Conservation (phyloP, 208 protist genomes). For the Blastocrithidia nonstop region DNA sequence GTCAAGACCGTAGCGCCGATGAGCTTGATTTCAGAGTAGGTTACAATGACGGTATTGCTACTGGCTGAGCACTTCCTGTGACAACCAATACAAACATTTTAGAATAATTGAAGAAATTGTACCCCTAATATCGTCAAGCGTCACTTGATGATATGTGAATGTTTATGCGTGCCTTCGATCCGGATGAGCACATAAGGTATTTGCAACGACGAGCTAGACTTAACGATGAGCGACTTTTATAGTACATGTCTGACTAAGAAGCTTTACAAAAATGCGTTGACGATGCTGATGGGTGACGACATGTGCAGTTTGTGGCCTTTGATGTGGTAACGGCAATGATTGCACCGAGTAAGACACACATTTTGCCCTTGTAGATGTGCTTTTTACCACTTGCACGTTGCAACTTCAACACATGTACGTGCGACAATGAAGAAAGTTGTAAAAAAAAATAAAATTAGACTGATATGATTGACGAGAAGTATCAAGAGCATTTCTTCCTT, state of each 20-base stretch:
- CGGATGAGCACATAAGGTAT: neutral
- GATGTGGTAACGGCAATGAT: neutral
- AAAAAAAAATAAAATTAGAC: neutral
- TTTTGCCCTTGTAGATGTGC: too few species aligned
- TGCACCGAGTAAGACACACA: neutral
- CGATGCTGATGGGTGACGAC: constrained; percentile 15
- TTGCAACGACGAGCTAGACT: neutral
- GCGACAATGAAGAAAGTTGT: neutral
- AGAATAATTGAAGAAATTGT: constrained; percentile 7
- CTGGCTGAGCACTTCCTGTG: constrained; percentile 26
- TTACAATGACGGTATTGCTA: constrained; percentile 12
- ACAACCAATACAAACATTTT: constrained; percentile 13
- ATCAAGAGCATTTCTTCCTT: constrained; percentile 23
- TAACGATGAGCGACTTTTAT: neutral
- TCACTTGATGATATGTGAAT: constrained; percentile 12
- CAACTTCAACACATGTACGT: neutral
- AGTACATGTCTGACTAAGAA: constrained; percentile 13
- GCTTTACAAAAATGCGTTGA: constrained; percentile 9
- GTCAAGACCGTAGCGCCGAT: too few species aligned
- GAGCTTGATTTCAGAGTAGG: constrained; percentile 32
- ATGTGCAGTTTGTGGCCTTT: constrained; percentile 29
- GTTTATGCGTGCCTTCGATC: constrained; percentile 9
- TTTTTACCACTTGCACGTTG: too few species aligned
- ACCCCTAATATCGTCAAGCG: constrained; percentile 12
- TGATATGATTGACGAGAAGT: neutral